A percentile compares a stretch with the other conserved stretches of the same genome.
Evolutionary conservation across 2,329 filamentous ascomycete genomes (phyloP).

Genomic region (Fusarium odoratissimum): DNA sequence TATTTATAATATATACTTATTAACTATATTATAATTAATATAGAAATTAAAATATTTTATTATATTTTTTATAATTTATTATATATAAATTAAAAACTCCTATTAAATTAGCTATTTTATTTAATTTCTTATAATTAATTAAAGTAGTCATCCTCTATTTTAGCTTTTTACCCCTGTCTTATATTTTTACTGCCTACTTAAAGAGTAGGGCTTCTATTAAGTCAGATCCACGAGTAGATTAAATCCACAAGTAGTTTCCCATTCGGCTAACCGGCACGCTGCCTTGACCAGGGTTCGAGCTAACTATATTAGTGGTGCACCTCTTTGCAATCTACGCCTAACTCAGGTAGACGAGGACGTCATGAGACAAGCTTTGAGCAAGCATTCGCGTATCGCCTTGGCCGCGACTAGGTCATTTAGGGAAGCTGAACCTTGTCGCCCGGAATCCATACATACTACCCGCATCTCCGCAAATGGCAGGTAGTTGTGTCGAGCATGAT

Average conservation of each 20-base stretch:
- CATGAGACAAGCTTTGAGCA: background rate
- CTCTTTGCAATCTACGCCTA: background rate
- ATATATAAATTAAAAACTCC: no score
- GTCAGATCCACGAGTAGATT: no score
- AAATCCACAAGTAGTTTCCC: background rate
- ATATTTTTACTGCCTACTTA: no score
- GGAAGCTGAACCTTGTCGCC: background rate
- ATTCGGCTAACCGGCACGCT: background rate
- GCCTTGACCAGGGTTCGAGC: background rate
- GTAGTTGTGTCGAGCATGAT: background rate
- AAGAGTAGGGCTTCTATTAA: no score
- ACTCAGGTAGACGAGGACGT: background rate
- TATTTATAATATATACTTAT: no score
- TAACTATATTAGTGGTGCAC: background rate
- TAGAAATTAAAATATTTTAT: no score
- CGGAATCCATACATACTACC: background rate
- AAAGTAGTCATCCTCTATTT: no score
- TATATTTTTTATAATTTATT: no score
- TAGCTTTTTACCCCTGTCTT: no score
- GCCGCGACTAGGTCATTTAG: background rate
- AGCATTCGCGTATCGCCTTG: background rate
- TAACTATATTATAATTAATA: no score
- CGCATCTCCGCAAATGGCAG: background rate
- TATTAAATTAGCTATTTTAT: no score
- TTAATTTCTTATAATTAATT: no score